Percentiles rank a stretch among this genome's conserved stretches.
Conservation (phyloP, 805 yeast genomes). For the Ogataea populi-albae region DNA sequence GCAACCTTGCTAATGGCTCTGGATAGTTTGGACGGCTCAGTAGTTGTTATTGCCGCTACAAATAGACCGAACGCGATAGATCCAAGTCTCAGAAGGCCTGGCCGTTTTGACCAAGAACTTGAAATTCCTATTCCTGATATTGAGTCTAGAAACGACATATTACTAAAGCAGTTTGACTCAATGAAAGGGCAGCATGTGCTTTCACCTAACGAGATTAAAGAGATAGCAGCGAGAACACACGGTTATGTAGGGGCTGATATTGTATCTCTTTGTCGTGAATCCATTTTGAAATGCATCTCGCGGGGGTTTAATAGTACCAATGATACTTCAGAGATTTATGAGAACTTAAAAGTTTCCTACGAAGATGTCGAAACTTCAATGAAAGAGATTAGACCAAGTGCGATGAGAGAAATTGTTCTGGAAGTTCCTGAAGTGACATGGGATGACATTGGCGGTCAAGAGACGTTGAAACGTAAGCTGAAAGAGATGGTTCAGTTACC, state of each 20-base stretch:
- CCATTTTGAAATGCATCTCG: constrained; percentile 79
- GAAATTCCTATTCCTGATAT: constrained; percentile 93
- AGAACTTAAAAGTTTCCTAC: constrained; percentile 44
- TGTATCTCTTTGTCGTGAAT: constrained; percentile 81
- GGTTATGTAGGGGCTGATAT: constrained; percentile 98
- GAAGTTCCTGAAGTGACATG: constrained; percentile 94
- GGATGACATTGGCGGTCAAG: constrained; percentile 96
- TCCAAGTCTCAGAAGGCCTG: constrained; percentile 87
- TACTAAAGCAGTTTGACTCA: constrained; percentile 55
- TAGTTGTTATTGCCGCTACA: constrained; percentile 85
- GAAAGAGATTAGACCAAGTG: constrained; percentile 85
- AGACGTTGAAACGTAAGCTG: constrained; percentile 72
- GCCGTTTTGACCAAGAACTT: constrained; percentile 90
- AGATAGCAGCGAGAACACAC: constrained; percentile 76
- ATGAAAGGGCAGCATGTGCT: constrained; percentile 52
- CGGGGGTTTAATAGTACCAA: constrained; percentile 42
- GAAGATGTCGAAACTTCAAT: constrained; percentile 70
- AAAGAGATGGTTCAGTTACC: constrained; percentile 93
- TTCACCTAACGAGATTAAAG: constrained; percentile 51
- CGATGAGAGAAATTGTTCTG: constrained; percentile 91
- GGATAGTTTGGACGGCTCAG: constrained; percentile 69
- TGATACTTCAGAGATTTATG: constrained; percentile 1
- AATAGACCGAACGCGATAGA: constrained; percentile 90
- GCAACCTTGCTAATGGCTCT: constrained; percentile 80
- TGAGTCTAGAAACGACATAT: constrained; percentile 71